phyloP scores from a whole-genome alignment of 495 filamentous ascomycete species.

The Penicillium verhagenii region DNA sequence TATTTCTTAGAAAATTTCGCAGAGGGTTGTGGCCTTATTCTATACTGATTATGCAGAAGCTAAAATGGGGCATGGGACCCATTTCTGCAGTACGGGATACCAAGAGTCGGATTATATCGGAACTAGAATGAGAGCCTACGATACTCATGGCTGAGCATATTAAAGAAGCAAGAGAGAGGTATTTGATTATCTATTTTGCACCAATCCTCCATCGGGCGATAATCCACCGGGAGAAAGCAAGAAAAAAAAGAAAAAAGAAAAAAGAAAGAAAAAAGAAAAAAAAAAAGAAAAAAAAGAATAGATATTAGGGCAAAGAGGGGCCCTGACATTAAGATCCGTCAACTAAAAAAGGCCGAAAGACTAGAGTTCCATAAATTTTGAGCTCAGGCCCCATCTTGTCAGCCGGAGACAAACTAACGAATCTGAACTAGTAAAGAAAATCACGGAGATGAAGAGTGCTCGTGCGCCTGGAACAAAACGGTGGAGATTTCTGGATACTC shows the following conservation, averaged over 20 bases:
- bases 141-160: not conserved
- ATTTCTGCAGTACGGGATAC: conserved; percentile 3
- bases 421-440: conserved; percentile 17
- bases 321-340: conserved; percentile 3
- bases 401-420: conserved; percentile 15
- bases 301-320: conserved; percentile 12
- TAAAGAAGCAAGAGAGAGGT: conserved; percentile 2
- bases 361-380: not conserved
- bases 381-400: conserved; percentile 26
- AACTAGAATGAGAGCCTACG: not conserved
- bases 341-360: conserved; percentile 5
- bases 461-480: conserved; percentile 3
- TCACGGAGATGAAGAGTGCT: conserved; percentile 12
- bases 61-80: conserved; percentile 1
- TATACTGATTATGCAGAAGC: conserved; percentile 1
- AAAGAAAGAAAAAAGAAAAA: conserved; percentile 5
- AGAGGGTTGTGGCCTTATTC: not conserved
- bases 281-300: conserved; percentile 9
- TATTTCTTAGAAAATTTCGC: not conserved
- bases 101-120: conserved; percentile 20
- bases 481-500: not conserved
- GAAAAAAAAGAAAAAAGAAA: too few species aligned
- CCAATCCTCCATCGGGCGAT: conserved; percentile 6
- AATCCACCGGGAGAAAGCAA: conserved; percentile 12
- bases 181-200: conserved; percentile 13